These are phyloP conservation scores for Bipolaris gigantea DNA, from an alignment of 2,329 filamentous ascomycete species.

Conservation along the genomic window DNA sequence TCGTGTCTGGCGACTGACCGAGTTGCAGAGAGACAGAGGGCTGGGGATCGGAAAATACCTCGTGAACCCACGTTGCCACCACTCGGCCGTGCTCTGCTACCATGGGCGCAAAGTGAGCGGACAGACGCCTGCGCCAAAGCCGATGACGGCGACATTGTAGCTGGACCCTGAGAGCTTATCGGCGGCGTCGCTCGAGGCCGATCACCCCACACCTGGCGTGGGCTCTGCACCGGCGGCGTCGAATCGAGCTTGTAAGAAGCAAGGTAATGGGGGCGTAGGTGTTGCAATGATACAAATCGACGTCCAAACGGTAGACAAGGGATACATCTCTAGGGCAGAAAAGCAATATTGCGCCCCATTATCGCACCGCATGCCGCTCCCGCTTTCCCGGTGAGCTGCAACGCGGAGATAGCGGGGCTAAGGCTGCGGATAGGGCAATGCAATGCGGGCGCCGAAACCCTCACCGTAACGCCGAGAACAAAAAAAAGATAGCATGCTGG, in stretches of 20 bases:
- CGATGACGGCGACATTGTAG: slow-evolving; percentile 42
- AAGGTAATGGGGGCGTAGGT: slow-evolving; percentile 12
- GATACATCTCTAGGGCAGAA: slow-evolving; percentile 1
- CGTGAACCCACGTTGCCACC: slow-evolving; percentile 20
- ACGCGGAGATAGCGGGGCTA: slow-evolving; percentile 16
- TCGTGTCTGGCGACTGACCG: not conserved
- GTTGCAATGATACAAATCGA: not conserved
- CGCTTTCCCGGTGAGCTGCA: slow-evolving; percentile 5
- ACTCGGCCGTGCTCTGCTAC: slow-evolving; percentile 10
- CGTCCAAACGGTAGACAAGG: slow-evolving; percentile 7
- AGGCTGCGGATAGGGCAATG: slow-evolving; percentile 9
- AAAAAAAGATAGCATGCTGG: not conserved
- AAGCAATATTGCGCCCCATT: slow-evolving; percentile 5
- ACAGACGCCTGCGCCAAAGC: slow-evolving; percentile 23
- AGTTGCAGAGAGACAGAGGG: slow-evolving; percentile 10
- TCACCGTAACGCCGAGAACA: not conserved
- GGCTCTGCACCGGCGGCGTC: slow-evolving; percentile 17
- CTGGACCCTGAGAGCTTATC: slow-evolving; percentile 32
- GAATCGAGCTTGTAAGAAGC: slow-evolving; percentile 5
- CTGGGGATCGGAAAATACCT: slow-evolving; percentile 32
- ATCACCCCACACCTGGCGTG: slow-evolving; percentile 28
- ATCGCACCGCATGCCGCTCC: slow-evolving; percentile 19
- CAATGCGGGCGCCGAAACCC: slow-evolving; percentile 5
- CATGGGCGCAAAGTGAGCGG: slow-evolving; percentile 21
- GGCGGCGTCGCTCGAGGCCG: slow-evolving; percentile 16